Evolutionary conservation across 306 rosid species (phyloP).

Genomic region (Begonia loranthoides): DNA sequence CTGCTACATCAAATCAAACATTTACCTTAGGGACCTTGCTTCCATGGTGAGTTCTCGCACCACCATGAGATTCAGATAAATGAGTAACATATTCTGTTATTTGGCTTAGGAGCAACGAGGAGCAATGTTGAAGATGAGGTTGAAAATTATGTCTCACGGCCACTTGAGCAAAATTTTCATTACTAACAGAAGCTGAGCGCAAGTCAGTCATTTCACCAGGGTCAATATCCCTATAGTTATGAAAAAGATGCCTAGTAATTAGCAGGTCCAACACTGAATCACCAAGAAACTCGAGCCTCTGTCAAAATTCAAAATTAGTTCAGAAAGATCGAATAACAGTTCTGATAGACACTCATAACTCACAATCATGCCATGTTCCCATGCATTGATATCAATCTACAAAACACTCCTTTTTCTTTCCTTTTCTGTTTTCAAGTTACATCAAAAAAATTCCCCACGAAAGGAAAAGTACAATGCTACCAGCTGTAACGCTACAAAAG

Average conservation of each 20-base stretch:
- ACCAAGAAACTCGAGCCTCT: conserved; percentile 96
- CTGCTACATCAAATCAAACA: neutral
- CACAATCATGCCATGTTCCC: too few species aligned
- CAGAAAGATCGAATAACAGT: neutral
- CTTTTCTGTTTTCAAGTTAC: too few species aligned
- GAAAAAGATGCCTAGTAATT: conserved; percentile 70
- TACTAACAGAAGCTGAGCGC: conserved; percentile 87
- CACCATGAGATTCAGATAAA: conserved; percentile 27
- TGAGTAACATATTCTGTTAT: conserved; percentile 53
- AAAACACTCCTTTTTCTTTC: too few species aligned
- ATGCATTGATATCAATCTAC: too few species aligned
- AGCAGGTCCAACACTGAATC: conserved; percentile 88
- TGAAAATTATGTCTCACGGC: conserved; percentile 62
- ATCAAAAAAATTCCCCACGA: too few species aligned
- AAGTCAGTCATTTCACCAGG: conserved; percentile 88
- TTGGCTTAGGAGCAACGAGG: conserved; percentile 47
- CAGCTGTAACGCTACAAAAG: too few species aligned
- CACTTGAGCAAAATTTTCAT: conserved; percentile 75
- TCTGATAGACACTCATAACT: conserved; percentile 6
- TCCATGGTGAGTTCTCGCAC: conserved; percentile 22
- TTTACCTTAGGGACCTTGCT: conserved; percentile 67
- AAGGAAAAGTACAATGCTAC: too few species aligned
- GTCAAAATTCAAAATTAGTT: conserved; percentile 13
- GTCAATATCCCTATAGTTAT: conserved; percentile 48
- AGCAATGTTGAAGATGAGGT: conserved; percentile 62